Evolutionary conservation across 2,329 filamentous ascomycete genomes (phyloP).

Genomic region (Neonectria hederae): DNA sequence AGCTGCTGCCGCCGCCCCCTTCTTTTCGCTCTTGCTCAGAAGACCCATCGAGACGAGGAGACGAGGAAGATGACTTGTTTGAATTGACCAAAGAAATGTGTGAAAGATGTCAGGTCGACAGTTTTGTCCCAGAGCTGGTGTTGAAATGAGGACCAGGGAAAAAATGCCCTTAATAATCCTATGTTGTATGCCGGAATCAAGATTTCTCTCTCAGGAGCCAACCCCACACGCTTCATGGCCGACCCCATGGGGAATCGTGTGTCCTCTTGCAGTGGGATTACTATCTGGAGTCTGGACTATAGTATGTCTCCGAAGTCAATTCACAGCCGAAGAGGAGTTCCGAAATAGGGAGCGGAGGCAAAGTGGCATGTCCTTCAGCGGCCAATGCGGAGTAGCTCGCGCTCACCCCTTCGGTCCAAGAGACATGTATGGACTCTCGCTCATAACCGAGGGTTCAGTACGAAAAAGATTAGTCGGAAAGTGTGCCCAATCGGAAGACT

Average conservation of each 20-base stretch:
- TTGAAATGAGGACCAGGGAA: not conserved
- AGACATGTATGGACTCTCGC: too few relatives aligned
- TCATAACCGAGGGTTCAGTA: too few relatives aligned
- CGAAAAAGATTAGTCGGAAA: not conserved
- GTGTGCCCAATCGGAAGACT: not conserved
- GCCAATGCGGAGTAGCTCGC: too few relatives aligned
- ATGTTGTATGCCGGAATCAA: not conserved
- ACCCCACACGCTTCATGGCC: not conserved
- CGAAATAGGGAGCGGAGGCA: not conserved
- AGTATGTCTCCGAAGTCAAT: not conserved
- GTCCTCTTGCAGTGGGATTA: not conserved
- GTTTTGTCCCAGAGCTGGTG: not conserved
- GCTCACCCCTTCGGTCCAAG: not conserved
- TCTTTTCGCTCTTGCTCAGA: constrained; percentile 11
- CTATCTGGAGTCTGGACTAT: not conserved
- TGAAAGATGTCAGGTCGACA: not conserved
- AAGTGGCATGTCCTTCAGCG: not conserved
- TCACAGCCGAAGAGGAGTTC: not conserved
- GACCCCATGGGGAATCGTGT: not conserved
- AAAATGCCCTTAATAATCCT: not conserved
- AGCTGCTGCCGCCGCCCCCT: constrained; percentile 25
- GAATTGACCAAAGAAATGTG: not conserved
- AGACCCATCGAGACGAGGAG: not conserved
- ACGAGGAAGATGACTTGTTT: not conserved
- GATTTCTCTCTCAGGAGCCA: not conserved